Conservation (phyloP, 352 stramenopile genomes). For the Phytophthora pistaciae region DNA sequence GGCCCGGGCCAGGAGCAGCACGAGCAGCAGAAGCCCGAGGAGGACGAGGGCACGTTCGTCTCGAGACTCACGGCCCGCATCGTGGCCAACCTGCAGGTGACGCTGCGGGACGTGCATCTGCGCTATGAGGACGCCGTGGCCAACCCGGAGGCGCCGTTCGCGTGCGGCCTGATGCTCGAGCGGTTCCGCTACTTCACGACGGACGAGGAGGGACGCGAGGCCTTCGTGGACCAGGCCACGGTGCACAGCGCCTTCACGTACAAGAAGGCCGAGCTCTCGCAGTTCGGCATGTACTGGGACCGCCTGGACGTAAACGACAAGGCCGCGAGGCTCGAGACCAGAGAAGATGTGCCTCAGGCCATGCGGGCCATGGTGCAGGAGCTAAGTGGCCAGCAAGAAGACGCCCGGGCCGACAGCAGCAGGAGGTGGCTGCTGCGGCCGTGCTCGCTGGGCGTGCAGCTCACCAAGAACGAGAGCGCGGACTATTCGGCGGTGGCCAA, state of each 20-base stretch:
- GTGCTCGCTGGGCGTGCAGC: constrained; percentile 59
- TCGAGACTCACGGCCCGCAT: constrained; percentile 81
- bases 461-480: constrained; percentile 85
- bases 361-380: constrained; percentile 69
- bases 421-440: constrained; percentile 62
- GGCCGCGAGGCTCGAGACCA: constrained; percentile 48
- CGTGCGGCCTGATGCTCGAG: constrained; percentile 75
- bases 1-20: constrained; percentile 21
- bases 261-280: constrained; percentile 67
- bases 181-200: constrained; percentile 80
- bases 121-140: constrained; percentile 81
- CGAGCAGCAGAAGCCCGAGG: constrained; percentile 37
- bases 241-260: constrained; percentile 56
- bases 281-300: constrained; percentile 77
- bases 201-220: constrained; percentile 65
- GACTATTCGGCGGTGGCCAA: constrained; percentile 76
- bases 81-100: constrained; percentile 85
- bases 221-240: constrained; percentile 72
- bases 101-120: constrained; percentile 74
- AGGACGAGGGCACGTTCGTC: constrained; percentile 83
- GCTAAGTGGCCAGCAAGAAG: constrained; percentile 23
- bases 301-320: constrained; percentile 38
- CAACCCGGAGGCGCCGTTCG: constrained; percentile 70
- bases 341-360: constrained; percentile 29
- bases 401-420: neutral